Conservation (phyloP, 345 rosid genomes). For the Eucalyptus tenuipes region DNA sequence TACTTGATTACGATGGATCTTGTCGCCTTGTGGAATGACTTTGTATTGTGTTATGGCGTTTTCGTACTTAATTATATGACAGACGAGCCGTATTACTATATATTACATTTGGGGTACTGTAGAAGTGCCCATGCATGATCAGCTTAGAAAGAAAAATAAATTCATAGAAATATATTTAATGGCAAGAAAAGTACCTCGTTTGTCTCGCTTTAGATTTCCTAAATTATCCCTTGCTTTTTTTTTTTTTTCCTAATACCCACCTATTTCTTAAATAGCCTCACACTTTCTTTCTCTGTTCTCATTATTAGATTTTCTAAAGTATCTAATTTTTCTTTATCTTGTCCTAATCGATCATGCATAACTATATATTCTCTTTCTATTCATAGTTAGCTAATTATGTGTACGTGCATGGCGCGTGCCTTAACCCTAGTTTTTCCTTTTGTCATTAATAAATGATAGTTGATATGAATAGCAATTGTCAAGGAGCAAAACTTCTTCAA, state of each 20-base stretch:
- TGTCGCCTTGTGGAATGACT: rapidly evolving
- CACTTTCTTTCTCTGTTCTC: not conserved
- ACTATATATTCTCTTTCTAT: not conserved
- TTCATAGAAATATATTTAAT: not conserved
- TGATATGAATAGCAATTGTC: not conserved
- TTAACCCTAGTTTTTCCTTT: not conserved
- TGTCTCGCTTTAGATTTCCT: not conserved
- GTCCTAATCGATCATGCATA: not conserved
- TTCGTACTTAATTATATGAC: not conserved
- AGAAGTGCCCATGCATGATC: not conserved
- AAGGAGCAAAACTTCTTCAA: not conserved
- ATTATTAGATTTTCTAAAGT: no score
- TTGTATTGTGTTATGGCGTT: not conserved
- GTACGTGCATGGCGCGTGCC: rapidly evolving
- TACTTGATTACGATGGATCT: not conserved
- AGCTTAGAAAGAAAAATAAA: not conserved
- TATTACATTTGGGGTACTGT: not conserved
- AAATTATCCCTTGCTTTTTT: not conserved
- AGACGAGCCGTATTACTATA: no score
- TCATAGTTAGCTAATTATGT: not conserved
- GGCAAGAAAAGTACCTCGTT: not conserved
- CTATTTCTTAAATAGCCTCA: not conserved
- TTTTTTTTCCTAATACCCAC: not conserved
- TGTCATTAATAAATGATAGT: not conserved
- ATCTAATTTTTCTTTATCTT: not conserved